Conservation (phyloP, 2,329 filamentous ascomycete genomes). For the Raffaelea ambrosiae region DNA sequence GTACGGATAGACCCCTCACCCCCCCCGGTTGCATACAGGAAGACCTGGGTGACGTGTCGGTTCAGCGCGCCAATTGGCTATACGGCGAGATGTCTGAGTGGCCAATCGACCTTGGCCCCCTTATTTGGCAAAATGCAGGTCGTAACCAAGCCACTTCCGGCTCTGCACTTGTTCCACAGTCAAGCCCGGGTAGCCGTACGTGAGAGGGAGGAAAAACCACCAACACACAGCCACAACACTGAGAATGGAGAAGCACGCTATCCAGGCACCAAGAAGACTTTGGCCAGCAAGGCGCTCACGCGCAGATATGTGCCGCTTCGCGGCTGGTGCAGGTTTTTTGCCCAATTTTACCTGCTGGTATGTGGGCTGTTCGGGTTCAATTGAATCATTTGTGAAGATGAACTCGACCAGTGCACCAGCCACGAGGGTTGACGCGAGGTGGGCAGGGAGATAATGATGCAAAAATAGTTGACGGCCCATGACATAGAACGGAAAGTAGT, state of each 20-base stretch:
- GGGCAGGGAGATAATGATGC: conserved; percentile 93
- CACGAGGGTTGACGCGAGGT: conserved; percentile 83
- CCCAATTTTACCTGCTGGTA: conserved; percentile 32
- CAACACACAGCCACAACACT: conserved; percentile 64
- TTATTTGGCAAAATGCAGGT: conserved; percentile 99
- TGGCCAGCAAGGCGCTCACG: conserved; percentile 73
- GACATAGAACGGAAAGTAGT: conserved; percentile 95
- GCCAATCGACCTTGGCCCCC: too few species aligned
- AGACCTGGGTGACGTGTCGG: too few species aligned
- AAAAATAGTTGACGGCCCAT: conserved; percentile 98
- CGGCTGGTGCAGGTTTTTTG: conserved; percentile 34
- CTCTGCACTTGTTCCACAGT: conserved; percentile 67
- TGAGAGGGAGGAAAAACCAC: conserved; percentile 90
- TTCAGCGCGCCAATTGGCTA: too few species aligned
- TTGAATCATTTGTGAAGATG: conserved; percentile 82
- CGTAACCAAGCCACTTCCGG: conserved; percentile 94
- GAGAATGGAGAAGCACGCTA: conserved; percentile 64
- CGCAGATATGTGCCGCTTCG: conserved; percentile 61
- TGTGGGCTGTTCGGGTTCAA: conserved; percentile 43
- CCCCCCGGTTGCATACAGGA: too few species aligned
- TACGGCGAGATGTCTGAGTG: too few species aligned
- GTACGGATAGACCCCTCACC: too few species aligned
- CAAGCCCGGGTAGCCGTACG: conserved; percentile 88
- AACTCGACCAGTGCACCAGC: conserved; percentile 91
- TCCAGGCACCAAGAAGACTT: conserved; percentile 71